Base-by-base conservation (phyloP, 805 yeast species). In the Zygosaccharomyces kombuchaensis region DNA sequence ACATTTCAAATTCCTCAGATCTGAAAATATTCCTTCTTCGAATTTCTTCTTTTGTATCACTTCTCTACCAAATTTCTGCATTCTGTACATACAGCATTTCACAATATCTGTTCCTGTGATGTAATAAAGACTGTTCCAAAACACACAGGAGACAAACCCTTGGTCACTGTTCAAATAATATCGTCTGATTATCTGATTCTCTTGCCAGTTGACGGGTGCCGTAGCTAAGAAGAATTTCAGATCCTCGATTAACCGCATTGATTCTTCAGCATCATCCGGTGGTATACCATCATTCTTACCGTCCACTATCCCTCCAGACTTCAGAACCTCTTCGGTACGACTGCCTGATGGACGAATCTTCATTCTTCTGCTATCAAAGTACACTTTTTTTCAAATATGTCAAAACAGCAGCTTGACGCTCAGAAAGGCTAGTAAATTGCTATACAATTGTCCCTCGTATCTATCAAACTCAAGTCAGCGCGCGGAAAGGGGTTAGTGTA, bases 71-170 rank as follows among this genome's bases (percentile, higher is more conserved):
- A 91, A 87, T 55, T 88, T 89, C 56, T 83, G 84, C 69, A 91
- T 85, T 54, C 91, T 80, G 65, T 85, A 93, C 13, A 89, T 84
- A 41, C 91, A 79, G 64, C 96, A 87, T 47, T 96, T 80, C 38
- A 93, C 96, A 47, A 91, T 90, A 70, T 93, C 98, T 0, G 98
- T 91, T 2, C 98, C 98, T 0, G 98, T 91, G 40, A 91, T 78
- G 67, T 85, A 90, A 63, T 84, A 91, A 10, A 90, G 70, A 59
- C 85, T 84, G 58, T 88, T 86, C 97, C 98, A 91, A 55, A 76
- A 83, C 1, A 93, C 88, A 67, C 99, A 91, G 26, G 87, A 78
- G n/a, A 88, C 88, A 54, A 91, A 88, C 2, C 91, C 93, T 63
- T 90, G 96, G 48, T 87, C 95, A 52, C 84, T 85, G 56, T 88